Evolutionary conservation across 192 early-diverging fungal genomes (phyloP).

Genomic region (Coemansia sp.): DNA sequence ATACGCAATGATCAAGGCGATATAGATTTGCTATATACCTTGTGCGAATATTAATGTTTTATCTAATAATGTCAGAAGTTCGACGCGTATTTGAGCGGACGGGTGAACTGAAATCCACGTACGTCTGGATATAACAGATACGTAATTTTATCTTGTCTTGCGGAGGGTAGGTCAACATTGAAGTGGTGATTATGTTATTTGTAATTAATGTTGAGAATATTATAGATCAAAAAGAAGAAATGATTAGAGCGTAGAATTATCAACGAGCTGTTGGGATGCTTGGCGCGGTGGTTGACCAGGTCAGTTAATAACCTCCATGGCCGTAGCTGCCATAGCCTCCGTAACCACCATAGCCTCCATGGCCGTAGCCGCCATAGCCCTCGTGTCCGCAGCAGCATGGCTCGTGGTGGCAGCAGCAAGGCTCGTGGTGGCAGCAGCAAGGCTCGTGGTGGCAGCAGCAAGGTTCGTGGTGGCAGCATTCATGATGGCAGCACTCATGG

Average conservation of each 20-base stretch:
- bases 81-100: too few species aligned
- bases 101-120: too few species aligned
- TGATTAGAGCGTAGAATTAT: background rate
- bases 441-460: constrained; percentile 30
- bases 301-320: constrained; percentile 16
- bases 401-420: constrained; percentile 25
- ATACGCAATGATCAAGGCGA: too few species aligned
- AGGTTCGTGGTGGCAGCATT: constrained; percentile 18
- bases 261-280: background rate
- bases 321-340: constrained; percentile 2
- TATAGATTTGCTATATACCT: too few species aligned
- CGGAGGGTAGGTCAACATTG: background rate
- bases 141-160: too few species aligned
- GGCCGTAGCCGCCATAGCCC: background rate
- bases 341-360: constrained; percentile 12
- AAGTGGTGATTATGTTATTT: background rate
- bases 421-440: constrained; percentile 11
- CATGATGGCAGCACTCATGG: constrained; percentile 31
- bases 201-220: background rate
- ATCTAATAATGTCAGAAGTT: too few species aligned
- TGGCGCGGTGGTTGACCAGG: background rate
- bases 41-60: too few species aligned
- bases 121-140: too few species aligned
- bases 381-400: constrained; percentile 23
- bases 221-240: background rate